These are phyloP conservation scores for Apiospora arundinis DNA, from an alignment of 2,329 filamentous ascomycete species.

Conservation along the genomic window DNA sequence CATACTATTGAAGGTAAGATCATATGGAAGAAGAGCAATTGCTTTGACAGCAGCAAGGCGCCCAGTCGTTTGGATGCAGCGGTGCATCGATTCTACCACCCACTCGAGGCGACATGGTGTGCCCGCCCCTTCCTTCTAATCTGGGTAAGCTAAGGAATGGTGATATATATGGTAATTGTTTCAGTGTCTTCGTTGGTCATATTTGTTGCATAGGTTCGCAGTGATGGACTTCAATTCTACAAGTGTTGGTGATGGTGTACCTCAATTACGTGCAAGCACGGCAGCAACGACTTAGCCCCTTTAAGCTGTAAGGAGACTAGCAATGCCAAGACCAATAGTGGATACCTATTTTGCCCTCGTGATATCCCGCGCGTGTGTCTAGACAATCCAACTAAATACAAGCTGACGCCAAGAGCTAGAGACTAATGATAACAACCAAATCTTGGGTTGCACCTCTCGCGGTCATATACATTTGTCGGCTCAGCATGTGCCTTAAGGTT, in stretches of 20 bases:
- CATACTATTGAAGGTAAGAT: not conserved
- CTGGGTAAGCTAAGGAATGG: no score
- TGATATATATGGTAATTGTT: not conserved
- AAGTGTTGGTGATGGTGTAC: not conserved
- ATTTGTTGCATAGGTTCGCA: not conserved
- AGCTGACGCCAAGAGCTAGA: not conserved
- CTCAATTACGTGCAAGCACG: not conserved
- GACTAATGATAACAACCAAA: not conserved
- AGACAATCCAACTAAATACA: not conserved
- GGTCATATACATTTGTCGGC: not conserved
- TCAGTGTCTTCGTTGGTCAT: not conserved
- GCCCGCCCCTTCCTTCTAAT: not conserved
- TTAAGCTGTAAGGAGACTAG: not conserved
- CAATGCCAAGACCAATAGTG: not conserved
- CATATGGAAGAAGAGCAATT: not conserved
- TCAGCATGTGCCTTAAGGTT: not conserved
- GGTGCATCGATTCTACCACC: not conserved
- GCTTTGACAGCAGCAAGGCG: not conserved
- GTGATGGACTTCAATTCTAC: not conserved
- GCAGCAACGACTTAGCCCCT: conserved; percentile 1
- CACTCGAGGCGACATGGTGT: not conserved
- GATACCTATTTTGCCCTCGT: not conserved
- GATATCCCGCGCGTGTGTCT: not conserved
- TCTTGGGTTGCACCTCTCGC: not conserved
- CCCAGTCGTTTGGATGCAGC: not conserved